Percentiles rank a stretch among this genome's conserved stretches.
Evolutionary conservation across 2,329 filamentous ascomycete species (phyloP).

Genomic region (Gyromitra esculenta): DNA sequence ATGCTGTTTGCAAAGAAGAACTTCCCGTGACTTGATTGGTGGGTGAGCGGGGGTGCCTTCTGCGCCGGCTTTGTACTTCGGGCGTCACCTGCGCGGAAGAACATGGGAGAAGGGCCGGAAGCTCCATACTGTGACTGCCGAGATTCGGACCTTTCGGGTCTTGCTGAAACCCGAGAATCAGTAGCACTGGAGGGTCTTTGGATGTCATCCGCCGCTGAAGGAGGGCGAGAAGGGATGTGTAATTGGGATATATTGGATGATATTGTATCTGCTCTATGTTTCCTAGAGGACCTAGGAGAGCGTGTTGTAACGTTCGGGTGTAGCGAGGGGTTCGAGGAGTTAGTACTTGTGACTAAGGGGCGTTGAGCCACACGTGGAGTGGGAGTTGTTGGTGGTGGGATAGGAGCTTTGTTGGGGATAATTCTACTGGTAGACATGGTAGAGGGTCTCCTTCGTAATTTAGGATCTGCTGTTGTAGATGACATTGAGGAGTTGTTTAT

Average conservation of each 20-base stretch:
- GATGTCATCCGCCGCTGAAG: conserved; percentile 35
- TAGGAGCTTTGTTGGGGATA: conserved; percentile 35
- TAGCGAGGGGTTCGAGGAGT: conserved; percentile 37
- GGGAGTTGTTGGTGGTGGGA: conserved; percentile 40
- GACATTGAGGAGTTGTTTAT: conserved; percentile 29
- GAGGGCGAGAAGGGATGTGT: conserved; percentile 41
- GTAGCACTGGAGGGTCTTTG: conserved; percentile 47
- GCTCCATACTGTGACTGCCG: conserved; percentile 42
- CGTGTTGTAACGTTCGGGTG: conserved; percentile 52
- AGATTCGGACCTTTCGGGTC: conserved; percentile 39
- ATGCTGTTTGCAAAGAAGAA: conserved; percentile 80
- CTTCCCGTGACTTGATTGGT: conserved; percentile 63
- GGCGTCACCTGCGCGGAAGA: conserved; percentile 90
- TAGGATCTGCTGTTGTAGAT: conserved; percentile 41
- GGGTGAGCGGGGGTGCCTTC: conserved; percentile 59
- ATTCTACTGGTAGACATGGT: conserved; percentile 48
- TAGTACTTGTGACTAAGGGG: conserved; percentile 27
- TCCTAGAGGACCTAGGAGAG: conserved; percentile 49
- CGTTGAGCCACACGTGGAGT: conserved; percentile 45
- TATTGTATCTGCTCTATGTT: conserved; percentile 52
- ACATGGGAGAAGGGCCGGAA: conserved; percentile 69
- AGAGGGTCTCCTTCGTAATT: conserved; percentile 41
- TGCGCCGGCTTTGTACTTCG: conserved; percentile 62
- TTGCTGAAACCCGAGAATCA: conserved; percentile 41
- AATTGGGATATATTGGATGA: conserved; percentile 47